These are phyloP conservation scores for Terfezia claveryi DNA, from an alignment of 495 filamentous ascomycete species.

Conservation along the genomic window DNA sequence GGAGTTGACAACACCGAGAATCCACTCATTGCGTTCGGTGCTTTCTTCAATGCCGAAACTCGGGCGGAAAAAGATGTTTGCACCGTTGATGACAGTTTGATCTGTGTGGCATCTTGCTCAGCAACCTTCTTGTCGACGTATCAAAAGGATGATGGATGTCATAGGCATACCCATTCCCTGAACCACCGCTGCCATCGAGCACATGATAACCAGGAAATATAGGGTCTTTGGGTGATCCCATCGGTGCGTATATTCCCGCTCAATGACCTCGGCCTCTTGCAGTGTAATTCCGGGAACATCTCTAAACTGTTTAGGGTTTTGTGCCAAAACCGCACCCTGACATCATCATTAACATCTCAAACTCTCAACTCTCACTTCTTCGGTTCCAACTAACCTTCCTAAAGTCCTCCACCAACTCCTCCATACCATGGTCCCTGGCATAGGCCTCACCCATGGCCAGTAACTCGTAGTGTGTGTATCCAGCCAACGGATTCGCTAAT, in stretches of 20 bases:
- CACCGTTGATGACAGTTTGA: constrained; percentile 62
- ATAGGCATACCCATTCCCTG: constrained; percentile 39
- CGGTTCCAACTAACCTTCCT: too few species aligned
- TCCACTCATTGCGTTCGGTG: constrained; percentile 29
- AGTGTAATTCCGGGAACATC: too few species aligned
- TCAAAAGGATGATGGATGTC: background rate
- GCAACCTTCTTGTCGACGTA: constrained; percentile 3
- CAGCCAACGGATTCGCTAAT: too few species aligned
- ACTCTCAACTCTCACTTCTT: too few species aligned
- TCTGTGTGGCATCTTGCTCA: constrained; percentile 31
- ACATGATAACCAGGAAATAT: constrained; percentile 43
- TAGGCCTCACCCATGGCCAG: too few species aligned
- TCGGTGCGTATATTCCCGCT: constrained; percentile 25
- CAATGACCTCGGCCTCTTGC: too few species aligned
- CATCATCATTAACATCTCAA: too few species aligned
- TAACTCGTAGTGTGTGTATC: too few species aligned
- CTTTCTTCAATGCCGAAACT: constrained; percentile 45
- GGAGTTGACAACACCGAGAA: constrained; percentile 44
- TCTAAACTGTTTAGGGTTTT: too few species aligned
- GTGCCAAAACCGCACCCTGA: too few species aligned
- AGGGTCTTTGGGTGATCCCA: constrained; percentile 53
- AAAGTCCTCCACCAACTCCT: too few species aligned
- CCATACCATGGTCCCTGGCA: too few species aligned
- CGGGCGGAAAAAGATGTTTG: constrained; percentile 41
- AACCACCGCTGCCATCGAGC: constrained; percentile 41